Percentiles rank a stretch among this genome's conserved stretches.
phyloP scores from a whole-genome alignment of 345 rosid genomes.

The Bruguiera sexangula region DNA sequence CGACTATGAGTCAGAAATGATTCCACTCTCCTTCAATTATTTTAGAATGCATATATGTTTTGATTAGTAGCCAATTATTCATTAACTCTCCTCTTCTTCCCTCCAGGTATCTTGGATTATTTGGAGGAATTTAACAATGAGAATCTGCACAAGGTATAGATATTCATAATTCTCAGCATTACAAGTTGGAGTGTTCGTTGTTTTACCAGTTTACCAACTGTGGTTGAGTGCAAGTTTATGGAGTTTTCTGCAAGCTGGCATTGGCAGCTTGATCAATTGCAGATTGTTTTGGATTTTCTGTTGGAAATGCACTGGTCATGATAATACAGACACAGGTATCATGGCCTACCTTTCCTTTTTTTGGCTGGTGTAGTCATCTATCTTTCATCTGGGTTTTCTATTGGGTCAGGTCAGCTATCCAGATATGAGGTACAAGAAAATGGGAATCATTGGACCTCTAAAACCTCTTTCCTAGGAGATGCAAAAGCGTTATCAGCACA shows the following conservation, averaged over 20 bases:
- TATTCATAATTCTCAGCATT: slow-evolving; percentile 10
- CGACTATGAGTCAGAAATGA: slow-evolving; percentile 52
- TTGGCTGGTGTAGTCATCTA: neutral
- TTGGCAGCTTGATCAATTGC: slow-evolving; percentile 41
- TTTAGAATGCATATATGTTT: neutral
- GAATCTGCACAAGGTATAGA: slow-evolving; percentile 60
- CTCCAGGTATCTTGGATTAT: slow-evolving; percentile 81
- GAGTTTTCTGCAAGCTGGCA: slow-evolving; percentile 63
- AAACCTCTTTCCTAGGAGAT: slow-evolving; percentile 65
- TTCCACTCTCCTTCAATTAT: slow-evolving; percentile 46
- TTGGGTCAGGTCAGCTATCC: slow-evolving; percentile 62
- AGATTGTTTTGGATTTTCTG: slow-evolving; percentile 47
- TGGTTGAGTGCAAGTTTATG: slow-evolving; percentile 54
- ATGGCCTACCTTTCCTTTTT: neutral
- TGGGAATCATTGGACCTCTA: slow-evolving; percentile 73
- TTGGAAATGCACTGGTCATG: slow-evolving; percentile 75
- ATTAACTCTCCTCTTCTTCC: slow-evolving; percentile 17
- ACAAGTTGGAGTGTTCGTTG: slow-evolving; percentile 15
- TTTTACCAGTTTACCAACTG: slow-evolving; percentile 12
- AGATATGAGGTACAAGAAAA: slow-evolving; percentile 72
- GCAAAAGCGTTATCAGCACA: slow-evolving; percentile 32
- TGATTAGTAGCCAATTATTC: slow-evolving; percentile 3
- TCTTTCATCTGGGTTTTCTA: slow-evolving; percentile 10
- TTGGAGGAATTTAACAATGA: slow-evolving; percentile 73
- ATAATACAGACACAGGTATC: slow-evolving; percentile 71